A percentile compares a stretch with the other conserved stretches of the same genome.
Evolutionary conservation across 129 eudicot genomes (phyloP).

Genomic region (Chrysanthemum lavandulifolium): DNA sequence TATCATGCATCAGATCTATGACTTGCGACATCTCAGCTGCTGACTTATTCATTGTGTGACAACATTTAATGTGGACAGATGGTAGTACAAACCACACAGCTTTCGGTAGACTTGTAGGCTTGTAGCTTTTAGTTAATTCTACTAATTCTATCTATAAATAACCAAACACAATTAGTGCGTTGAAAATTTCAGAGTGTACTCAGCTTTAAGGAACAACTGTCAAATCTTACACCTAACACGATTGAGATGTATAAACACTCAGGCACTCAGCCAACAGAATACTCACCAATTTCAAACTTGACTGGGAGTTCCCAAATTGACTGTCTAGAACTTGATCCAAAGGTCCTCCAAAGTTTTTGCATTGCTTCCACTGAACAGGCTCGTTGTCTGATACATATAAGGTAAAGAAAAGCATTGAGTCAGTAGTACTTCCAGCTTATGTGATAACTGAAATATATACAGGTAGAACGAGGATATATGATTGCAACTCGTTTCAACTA

Average conservation of each 20-base stretch:
- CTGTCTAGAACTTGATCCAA: conserved; percentile 52
- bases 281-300: conserved; percentile 84
- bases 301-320: conserved; percentile 74
- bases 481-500: too few species aligned
- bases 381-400: conserved; percentile 42
- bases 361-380: conserved; percentile 69
- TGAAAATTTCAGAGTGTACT: neutral
- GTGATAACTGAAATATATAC: too few species aligned
- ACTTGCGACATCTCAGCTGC: conserved; percentile 18
- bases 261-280: neutral
- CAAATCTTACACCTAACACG: neutral
- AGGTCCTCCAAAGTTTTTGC: conserved; percentile 59
- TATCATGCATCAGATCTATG: neutral
- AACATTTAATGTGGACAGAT: too few species aligned
- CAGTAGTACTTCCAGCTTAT: neutral
- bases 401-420: neutral
- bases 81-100: neutral
- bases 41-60: neutral
- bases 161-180: neutral
- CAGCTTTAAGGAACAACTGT: neutral
- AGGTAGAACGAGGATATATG: too few species aligned
- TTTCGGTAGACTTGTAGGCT: neutral
- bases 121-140: neutral
- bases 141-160: neutral
- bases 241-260: neutral